Evolutionary conservation across 1,284 basidiomycete species (phyloP), one percentile per base, ranked within the genome.

Genomic region (Ceratobasidium theobromae): DNA sequence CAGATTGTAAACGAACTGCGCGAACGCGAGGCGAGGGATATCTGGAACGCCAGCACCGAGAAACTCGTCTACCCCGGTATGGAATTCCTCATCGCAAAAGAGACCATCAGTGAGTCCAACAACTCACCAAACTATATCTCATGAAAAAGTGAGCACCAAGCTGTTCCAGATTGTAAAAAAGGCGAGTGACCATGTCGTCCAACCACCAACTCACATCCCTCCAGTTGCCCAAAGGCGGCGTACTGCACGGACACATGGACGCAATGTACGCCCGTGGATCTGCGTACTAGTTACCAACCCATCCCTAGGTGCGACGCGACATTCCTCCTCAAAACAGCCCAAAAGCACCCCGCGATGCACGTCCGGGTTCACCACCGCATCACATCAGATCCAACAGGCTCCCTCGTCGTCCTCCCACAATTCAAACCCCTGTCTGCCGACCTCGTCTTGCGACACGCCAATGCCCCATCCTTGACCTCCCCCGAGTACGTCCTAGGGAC

Each of bases 181-280:
- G 35, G 60, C 46, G 12, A 33, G 53, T n/a, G 45, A 38, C 21
- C 45, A 27, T 51, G 21, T 52, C 16, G 18, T 27, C 30, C 28
- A 16, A 25, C 18, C 8, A 18, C 40, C 18, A 55, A 57, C 40
- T 18, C n/a, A 25, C 9, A 21, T 45, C 6, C 18, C 18, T 21
- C 35, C 60, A 88, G 87, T 88, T 90, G 86, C 88, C 88, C 9
- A 90, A 90, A 74, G 88, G 88, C 49, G 87, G 80, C 0, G 78
- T 89, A 3, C 77, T 90, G 16, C 88, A 90, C 72, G 83, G 79
- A 0, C 88, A 90, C 72, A 77, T 89, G 8, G 87, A 88, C 71
- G 83, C 86, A 12, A 88, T 83, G 69, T 69, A 40, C 30, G 64
- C 55, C 21, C 1, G 8, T 25, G 8, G 11, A 21, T 21, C 5